These are phyloP conservation scores for Lachancea lanzarotensis DNA, from an alignment of 805 yeast genomes.

Conservation along the genomic window DNA sequence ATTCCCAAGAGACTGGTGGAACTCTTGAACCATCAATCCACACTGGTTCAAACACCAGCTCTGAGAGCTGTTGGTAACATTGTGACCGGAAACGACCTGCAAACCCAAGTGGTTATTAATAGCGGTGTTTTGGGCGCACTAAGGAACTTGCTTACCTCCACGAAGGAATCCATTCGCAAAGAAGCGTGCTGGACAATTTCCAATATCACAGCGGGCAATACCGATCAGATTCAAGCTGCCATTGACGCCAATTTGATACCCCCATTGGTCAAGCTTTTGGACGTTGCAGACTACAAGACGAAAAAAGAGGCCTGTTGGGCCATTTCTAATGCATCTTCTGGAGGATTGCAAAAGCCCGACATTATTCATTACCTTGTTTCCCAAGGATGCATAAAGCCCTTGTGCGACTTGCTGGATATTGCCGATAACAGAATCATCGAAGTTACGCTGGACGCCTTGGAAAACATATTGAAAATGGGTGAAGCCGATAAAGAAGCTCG, in stretches of 20 bases:
- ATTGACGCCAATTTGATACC: conserved; percentile 93
- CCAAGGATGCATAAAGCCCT: conserved; percentile 96
- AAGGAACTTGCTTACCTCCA: conserved; percentile 68
- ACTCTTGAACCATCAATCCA: conserved; percentile 73
- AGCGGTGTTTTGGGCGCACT: conserved; percentile 86
- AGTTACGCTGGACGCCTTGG: conserved; percentile 91
- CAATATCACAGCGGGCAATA: conserved; percentile 94
- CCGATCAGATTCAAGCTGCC: conserved; percentile 94
- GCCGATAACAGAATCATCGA: conserved; percentile 90
- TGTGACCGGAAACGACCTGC: conserved; percentile 93
- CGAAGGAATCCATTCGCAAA: conserved; percentile 88
- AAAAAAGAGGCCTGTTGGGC: conserved; percentile 99
- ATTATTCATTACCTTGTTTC: conserved; percentile 87
- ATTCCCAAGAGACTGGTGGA: conserved; percentile 93
- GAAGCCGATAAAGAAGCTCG: conserved; percentile 81
- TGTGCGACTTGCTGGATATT: conserved; percentile 82
- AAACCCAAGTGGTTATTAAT: conserved; percentile 91
- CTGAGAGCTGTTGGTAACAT: conserved; percentile 96
- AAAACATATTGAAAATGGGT: conserved; percentile 89
- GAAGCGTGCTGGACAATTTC: conserved; percentile 99
- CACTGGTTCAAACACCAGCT: conserved; percentile 93
- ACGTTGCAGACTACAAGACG: conserved; percentile 88
- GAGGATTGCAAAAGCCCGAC: conserved; percentile 86
- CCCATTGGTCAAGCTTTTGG: conserved; percentile 72
- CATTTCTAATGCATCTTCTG: conserved; percentile 93